These are phyloP conservation scores for Raddia distichophylla DNA, from an alignment of 176 grass and related monocot species.

Conservation along the genomic window DNA sequence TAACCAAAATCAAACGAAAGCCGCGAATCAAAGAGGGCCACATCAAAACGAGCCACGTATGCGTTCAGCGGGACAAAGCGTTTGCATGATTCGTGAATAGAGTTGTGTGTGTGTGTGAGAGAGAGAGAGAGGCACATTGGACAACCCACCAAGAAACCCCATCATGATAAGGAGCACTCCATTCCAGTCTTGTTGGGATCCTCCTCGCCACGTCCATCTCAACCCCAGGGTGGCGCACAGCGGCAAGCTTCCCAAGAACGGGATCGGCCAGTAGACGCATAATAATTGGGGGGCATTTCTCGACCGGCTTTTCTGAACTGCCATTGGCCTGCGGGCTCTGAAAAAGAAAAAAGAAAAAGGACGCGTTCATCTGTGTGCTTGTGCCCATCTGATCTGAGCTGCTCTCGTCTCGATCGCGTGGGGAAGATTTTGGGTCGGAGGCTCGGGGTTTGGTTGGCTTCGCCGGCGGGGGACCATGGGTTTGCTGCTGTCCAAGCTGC, in stretches of 20 bases:
- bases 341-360: not conserved
- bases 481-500: not conserved
- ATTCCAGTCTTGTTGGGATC: too few species aligned
- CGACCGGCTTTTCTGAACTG: not conserved
- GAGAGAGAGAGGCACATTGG: not conserved
- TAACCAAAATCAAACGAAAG: too few species aligned
- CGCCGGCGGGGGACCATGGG: not conserved
- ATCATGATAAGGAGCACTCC: not conserved
- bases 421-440: not conserved
- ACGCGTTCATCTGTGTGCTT: not conserved
- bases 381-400: not conserved
- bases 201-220: constrained; percentile 18
- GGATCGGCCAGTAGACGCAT: not conserved
- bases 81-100: too few species aligned
- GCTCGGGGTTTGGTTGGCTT: constrained; percentile 9
- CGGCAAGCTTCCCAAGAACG: not conserved
- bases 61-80: too few species aligned
- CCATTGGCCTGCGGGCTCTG: not conserved
- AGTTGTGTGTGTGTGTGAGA: too few species aligned
- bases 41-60: too few species aligned
- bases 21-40: too few species aligned
- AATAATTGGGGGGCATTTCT: not conserved
- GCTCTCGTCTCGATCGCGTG: not conserved
- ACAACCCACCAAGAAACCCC: not conserved
- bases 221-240: constrained; percentile 11